Evolutionary conservation across 306 rosid species (phyloP).

Genomic region (Sechiopsis laciniata): DNA sequence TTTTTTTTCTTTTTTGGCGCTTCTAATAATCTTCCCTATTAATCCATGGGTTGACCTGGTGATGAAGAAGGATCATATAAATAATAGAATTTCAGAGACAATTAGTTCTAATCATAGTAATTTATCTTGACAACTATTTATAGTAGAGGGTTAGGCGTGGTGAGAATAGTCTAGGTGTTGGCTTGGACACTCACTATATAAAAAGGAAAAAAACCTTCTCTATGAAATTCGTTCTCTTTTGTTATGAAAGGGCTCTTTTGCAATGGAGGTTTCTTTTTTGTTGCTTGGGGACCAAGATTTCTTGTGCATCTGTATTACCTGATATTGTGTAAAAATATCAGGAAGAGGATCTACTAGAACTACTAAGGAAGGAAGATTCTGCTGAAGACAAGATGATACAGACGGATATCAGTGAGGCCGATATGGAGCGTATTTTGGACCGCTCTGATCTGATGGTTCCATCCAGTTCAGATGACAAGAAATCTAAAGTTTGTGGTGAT

Average conservation of each 20-base stretch:
- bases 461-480: not conserved
- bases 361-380: constrained; percentile 68
- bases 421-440: constrained; percentile 66
- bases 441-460: constrained; percentile 60
- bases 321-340: not conserved
- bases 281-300: constrained; percentile 1
- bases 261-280: not conserved
- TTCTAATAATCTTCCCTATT: not conserved
- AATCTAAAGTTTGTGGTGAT: constrained; percentile 17
- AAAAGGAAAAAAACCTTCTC: not conserved
- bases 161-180: too few relatives aligned
- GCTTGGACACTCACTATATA: too few relatives aligned
- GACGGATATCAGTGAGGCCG: constrained; percentile 57
- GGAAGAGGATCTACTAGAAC: constrained; percentile 51
- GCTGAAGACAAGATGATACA: constrained; percentile 80
- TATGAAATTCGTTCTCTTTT: not conserved
- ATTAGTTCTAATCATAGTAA: too few relatives aligned
- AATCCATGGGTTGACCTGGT: too few relatives aligned
- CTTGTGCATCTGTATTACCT: not conserved
- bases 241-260: not conserved
- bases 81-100: too few relatives aligned
- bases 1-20: not conserved
- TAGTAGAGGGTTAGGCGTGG: too few relatives aligned
- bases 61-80: too few relatives aligned
- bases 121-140: too few relatives aligned